Evolutionary conservation across 2,329 filamentous ascomycete genomes (phyloP), one percentile per base, ranked within the genome.

Genomic region (Aspergillus calidoustus): DNA sequence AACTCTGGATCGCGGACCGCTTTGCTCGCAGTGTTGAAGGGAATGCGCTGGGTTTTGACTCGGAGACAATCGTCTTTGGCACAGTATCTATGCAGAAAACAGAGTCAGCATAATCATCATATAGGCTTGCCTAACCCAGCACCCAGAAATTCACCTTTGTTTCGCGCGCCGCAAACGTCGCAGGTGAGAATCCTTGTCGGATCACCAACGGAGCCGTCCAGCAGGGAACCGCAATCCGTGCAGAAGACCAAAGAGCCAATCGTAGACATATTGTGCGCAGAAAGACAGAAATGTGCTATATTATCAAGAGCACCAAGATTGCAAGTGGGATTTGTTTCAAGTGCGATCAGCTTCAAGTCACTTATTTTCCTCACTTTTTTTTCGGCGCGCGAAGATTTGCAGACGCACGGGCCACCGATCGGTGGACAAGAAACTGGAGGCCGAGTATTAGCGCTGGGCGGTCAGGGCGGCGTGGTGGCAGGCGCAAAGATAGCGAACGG

Each of bases 221-320:
- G 83, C 3, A 97, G 84, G 76, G 96, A 96, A 64, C 94, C 94
- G 77, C 94, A 98, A 75, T 93, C 91, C 57, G 86, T 91, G 82
- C 94, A 98, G 78, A 98, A 98, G 41, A 97, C 89, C 46, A 98
- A 84, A 56, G 93, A 94, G 59, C 93, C 94, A 68, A 97, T 93
- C 19, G 91, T 89, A 67, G 93, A 88, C 94, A 97, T 97, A 2
- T 46, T 69, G 61, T 28, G 7, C 34, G 23, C 11, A 41, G 13
- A 5, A 15, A 13, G 13, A 1, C 11, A 15, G 34, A 41, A 41
- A 15, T 4, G 4, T 15, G 11, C 5, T 15, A 15, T 41, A 41
- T 13, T 41, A 41, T 15, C 34, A 41, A 15, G 11, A 41, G 11
- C 34, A 17, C 11, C 34, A 6, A 15, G 13, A 15, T 41, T 23